Evolutionary conservation across 345 rosid genomes (phyloP).

Genomic region (Diplotaxis tenuifolia): DNA sequence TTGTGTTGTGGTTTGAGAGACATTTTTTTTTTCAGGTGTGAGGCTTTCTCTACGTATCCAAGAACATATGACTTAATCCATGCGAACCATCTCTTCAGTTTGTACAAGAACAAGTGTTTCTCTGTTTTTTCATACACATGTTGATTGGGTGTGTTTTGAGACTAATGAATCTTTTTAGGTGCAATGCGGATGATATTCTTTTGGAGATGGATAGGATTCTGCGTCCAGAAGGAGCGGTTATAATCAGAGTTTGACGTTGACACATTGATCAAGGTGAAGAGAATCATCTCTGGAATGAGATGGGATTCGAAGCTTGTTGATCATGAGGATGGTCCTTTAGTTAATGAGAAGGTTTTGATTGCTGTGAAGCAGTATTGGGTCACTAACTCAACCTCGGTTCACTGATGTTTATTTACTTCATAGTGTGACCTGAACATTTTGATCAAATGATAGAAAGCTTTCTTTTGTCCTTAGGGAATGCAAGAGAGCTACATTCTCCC

Average conservation of each 20-base stretch:
- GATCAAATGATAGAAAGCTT: slow-evolving; percentile 26
- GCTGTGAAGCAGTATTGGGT: slow-evolving; percentile 99
- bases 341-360: slow-evolving; percentile 80
- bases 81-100: slow-evolving; percentile 76
- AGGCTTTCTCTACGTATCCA: slow-evolving; percentile 95
- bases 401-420: slow-evolving; percentile 28
- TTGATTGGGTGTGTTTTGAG: background rate
- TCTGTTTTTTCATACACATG: background rate
- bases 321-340: slow-evolving; percentile 98
- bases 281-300: slow-evolving; percentile 72
- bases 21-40: slow-evolving; percentile 69
- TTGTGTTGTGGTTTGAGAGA: background rate
- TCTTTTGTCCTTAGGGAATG: slow-evolving; percentile 30
- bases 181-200: slow-evolving; percentile 80
- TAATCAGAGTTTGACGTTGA: slow-evolving; percentile 89
- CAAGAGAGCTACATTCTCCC: slow-evolving; percentile 21
- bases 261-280: slow-evolving; percentile 72
- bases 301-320: slow-evolving; percentile 96
- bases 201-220: slow-evolving; percentile 96
- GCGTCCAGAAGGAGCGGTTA: slow-evolving; percentile 96
- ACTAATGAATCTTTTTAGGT: slow-evolving; percentile 41
- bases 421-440: slow-evolving; percentile 31
- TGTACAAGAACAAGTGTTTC: slow-evolving; percentile 70
- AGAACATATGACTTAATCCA: slow-evolving; percentile 95
- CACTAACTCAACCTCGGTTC: slow-evolving; percentile 62